Base-by-base conservation (phyloP, 2,329 filamentous ascomycete species). In the Scedosporium aurantiacum region DNA sequence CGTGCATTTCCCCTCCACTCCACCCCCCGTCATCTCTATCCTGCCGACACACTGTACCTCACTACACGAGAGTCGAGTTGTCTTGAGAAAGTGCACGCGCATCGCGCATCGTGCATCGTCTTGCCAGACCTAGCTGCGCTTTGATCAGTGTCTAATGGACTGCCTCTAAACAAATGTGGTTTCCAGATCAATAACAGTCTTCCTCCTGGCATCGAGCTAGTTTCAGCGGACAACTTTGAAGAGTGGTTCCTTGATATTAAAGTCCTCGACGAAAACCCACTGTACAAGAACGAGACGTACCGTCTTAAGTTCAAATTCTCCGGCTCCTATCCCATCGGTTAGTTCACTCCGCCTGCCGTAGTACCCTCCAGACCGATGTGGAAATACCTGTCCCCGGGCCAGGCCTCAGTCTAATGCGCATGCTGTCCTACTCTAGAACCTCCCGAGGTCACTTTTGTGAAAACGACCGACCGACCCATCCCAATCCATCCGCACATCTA, bases 401-500 rank as follows among this genome's bases (percentile, higher is more conserved):
- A 50, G 10, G 1, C 45, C 45, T 21, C 16, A 18, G n/a, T 4
- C 45, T 50, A 50, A 50, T 23, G n/a, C 16, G n/a, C 45, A 58
- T 40, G 7, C 12, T 37, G 18, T 37, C 16, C 43, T 21, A 28
- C 28, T 60, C 55, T 68, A 96, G 93, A 97, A 78, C 89, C 94
- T 0, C 94, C 94, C 25, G 94, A 99, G 79, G 94, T 97, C 66
- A 89, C 89, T 62, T 99, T 99, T 70, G 80, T 90, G 61, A 79
- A 85, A 67, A 77, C 83, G 60, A 73, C 83, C 40, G 78, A 82
- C 67, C 82, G 84, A 54, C 80, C 82, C 43, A 92, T 99, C 68
- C 94, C 94, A 1, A 92, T 96, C 73, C 94, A 99, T 70, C 94
- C 94, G 2, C 94, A 99, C 76, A 90, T 99, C 74, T 99, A 99